Percentiles rank a stretch among this genome's conserved stretches.
These are phyloP conservation scores for Centaurea solstitialis DNA, from an alignment of 129 eudicot genomes.

Conservation along the genomic window DNA sequence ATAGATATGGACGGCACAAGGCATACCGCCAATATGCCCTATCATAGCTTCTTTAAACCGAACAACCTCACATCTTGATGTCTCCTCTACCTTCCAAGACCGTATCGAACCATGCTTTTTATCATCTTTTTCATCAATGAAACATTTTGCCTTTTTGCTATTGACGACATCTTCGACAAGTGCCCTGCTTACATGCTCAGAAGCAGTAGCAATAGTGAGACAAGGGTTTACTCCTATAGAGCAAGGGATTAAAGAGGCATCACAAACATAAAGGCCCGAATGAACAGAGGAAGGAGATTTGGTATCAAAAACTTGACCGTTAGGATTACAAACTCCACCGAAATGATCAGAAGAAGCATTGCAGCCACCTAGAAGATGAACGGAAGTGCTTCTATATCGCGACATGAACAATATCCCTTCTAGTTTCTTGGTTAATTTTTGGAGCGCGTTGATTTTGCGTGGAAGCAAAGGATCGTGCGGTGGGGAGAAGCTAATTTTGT, in stretches of 20 bases:
- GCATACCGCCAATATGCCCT: constrained; percentile 48
- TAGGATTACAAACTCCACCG: constrained; percentile 27
- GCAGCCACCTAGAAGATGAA: constrained; percentile 60
- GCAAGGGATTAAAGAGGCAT: constrained; percentile 56
- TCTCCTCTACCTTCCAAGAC: neutral
- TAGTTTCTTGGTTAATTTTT: constrained; percentile 39
- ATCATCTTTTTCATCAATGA: neutral
- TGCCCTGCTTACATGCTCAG: constrained; percentile 49
- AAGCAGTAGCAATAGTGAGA: constrained; percentile 45
- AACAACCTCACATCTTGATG: neutral
- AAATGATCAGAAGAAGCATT: constrained; percentile 44
- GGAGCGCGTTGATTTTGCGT: constrained; percentile 36
- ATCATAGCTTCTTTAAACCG: constrained; percentile 37
- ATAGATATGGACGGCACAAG: constrained; percentile 20
- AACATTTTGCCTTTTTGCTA: neutral
- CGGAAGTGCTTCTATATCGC: constrained; percentile 45
- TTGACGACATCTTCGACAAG: constrained; percentile 33
- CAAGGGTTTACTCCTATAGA: constrained; percentile 51
- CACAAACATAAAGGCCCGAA: constrained; percentile 52
- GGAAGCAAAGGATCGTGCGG: constrained; percentile 44
- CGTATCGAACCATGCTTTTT: neutral
- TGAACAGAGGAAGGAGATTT: constrained; percentile 22
- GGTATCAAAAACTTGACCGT: constrained; percentile 37
- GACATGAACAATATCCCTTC: constrained; percentile 56
- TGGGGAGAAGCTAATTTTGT: constrained; percentile 26